Base-by-base conservation (phyloP, 805 yeast species). In the Cyberlindnera euphorbiae region DNA sequence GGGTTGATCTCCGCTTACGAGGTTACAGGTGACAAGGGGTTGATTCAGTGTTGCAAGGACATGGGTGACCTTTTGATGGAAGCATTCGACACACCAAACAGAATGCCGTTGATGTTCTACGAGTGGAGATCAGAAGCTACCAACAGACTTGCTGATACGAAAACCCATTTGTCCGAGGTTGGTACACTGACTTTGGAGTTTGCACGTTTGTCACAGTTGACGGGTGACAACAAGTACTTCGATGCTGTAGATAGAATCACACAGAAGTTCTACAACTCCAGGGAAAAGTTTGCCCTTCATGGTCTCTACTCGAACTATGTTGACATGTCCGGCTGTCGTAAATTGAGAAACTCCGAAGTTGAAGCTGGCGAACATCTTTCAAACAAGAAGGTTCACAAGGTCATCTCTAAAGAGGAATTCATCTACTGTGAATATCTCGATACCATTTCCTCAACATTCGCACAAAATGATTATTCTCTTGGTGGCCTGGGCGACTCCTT, bases 71-170 rank as follows among this genome's bases (percentile, higher is more conserved):
- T 74, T 35, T 52, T 75, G 23, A 46, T 76, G 46, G 71, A 73
- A 16, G 69, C 79, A 0, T 77, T 74, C 46, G 82, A 77, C 44
- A 75, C 82, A 0, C 79, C 79, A 12, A 74, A 75, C 44, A 59
- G 71, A 29, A 60, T 77, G 59, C 82, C 82, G 4, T 38, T 70
- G 8, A 46, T 71, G 15, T 63, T 59, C 36, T 74, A 62, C 45
- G 56, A 61, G 11, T 72, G 77, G 70, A 53, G 56, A 18, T 56
- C 63, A 4, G 50, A 50, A 14, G 49, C 56, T 6, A 50, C 50
- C 9, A 66, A 64, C 36, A 56, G 66, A 43, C 60, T 63, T 37
- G 64, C 74, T 0, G 56, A 66, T 12, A 55, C 45, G 36, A 42
- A 48, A 17, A 54, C 64, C 2, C 50, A 64, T 6, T 45, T 69